Conservation (phyloP, 139 green algal genomes). For the Marvania coccoides region DNA sequence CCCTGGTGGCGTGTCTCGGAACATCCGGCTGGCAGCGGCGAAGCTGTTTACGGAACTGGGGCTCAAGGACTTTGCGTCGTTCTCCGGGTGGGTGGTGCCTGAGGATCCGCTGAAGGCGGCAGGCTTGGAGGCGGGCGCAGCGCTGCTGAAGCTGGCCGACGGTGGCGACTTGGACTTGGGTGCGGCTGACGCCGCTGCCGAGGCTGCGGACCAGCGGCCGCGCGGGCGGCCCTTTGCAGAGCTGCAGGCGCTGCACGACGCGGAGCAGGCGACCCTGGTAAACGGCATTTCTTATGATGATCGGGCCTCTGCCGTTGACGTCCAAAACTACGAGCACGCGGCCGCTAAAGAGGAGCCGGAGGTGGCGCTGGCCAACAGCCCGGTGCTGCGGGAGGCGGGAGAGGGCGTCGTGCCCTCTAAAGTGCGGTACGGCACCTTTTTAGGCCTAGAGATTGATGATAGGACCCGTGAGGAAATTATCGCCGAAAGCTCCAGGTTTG, state of each 20-base stretch:
- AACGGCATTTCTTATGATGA: neutral
- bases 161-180: neutral
- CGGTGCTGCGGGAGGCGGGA: neutral
- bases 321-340: neutral
- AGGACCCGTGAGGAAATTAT: neutral
- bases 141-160: neutral
- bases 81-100: constrained; percentile 22
- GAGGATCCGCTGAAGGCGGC: neutral
- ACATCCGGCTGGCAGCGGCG: neutral
- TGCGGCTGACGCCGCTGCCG: neutral
- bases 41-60: constrained; percentile 17
- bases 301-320: neutral
- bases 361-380: neutral
- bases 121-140: neutral
- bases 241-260: constrained; percentile 8
- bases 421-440: neutral
- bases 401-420: neutral
- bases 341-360: neutral
- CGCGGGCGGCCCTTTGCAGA: constrained; percentile 10
- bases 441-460: constrained; percentile 3
- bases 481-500: neutral
- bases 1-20: neutral
- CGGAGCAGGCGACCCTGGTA: neutral
- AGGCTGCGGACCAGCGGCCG: neutral
- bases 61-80: constrained; percentile 20